Conservation (phyloP, 495 filamentous ascomycete genomes). For the Pyrenula aspistea region DNA sequence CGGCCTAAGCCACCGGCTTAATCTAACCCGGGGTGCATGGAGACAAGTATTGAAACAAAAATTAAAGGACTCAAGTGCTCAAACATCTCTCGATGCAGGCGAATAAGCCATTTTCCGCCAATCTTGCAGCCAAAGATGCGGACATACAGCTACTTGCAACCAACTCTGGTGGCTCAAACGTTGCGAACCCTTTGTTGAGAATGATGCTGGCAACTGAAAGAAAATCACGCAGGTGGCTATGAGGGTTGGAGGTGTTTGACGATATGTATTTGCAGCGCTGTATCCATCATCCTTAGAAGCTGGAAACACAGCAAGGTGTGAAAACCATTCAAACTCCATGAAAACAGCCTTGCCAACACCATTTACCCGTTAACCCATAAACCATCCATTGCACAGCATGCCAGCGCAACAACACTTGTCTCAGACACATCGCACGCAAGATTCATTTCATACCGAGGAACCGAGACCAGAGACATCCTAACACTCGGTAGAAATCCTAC, state of each 20-base stretch:
- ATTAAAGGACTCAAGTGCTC: too few relatives aligned
- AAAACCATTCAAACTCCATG: conserved; percentile 8
- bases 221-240: too few relatives aligned
- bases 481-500: background rate
- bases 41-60: too few relatives aligned
- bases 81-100: too few relatives aligned
- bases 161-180: too few relatives aligned
- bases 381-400: background rate
- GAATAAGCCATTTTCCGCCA: too few relatives aligned
- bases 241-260: background rate
- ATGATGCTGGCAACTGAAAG: too few relatives aligned
- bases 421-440: background rate
- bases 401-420: background rate
- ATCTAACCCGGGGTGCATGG: too few relatives aligned
- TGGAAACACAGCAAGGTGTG: conserved; percentile 4
- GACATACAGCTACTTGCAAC: too few relatives aligned
- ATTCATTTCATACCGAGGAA: background rate
- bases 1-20: too few relatives aligned
- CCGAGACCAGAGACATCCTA: background rate
- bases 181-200: too few relatives aligned
- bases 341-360: conserved; percentile 1
- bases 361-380: background rate
- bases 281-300: conserved; percentile 1
- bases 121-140: too few relatives aligned
- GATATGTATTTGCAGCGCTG: background rate